phyloP scores from a whole-genome alignment of 495 filamentous ascomycete species.

The Massariosphaeria phaeospora region DNA sequence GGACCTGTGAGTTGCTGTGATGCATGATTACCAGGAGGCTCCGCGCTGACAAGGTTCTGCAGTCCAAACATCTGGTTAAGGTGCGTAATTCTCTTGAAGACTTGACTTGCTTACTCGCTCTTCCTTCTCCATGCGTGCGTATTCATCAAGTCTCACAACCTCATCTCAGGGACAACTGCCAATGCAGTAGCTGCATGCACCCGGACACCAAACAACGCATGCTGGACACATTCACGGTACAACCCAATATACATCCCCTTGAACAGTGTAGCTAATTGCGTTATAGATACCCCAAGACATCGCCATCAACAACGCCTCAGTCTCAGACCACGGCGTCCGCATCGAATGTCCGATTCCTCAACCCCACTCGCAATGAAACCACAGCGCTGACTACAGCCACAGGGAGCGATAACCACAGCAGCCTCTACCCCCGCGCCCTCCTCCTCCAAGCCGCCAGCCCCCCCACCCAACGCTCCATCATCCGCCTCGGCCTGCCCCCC shows the following conservation, averaged over 20 bases:
- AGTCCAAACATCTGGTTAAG: conserved; percentile 34
- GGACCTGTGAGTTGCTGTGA: neutral
- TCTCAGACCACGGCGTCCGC: conserved; percentile 37
- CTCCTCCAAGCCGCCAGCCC: conserved; percentile 1
- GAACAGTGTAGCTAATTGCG: conserved; percentile 2
- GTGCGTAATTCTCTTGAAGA: conserved; percentile 21
- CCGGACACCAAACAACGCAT: conserved; percentile 70
- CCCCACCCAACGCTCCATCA: neutral
- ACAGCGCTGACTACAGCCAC: neutral
- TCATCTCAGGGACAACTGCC: conserved; percentile 85
- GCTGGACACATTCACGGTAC: conserved; percentile 65
- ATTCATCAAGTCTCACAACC: too few species aligned
- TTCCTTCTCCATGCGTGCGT: too few species aligned
- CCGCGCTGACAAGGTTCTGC: neutral
- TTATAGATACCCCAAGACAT: conserved; percentile 54
- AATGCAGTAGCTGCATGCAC: conserved; percentile 67
- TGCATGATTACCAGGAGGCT: neutral
- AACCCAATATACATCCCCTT: neutral
- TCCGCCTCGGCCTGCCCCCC: conserved; percentile 21
- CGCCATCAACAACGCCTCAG: conserved; percentile 35
- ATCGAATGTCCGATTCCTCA: conserved; percentile 43
- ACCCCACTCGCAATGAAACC: neutral
- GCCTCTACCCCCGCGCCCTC: conserved; percentile 24
- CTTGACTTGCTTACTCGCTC: too few species aligned
- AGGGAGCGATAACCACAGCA: conserved; percentile 40